A percentile compares a stretch with the other conserved stretches of the same genome.
phyloP scores from a whole-genome alignment of 2,329 filamentous ascomycete genomes.

The Aspergillus hiratsukae region DNA sequence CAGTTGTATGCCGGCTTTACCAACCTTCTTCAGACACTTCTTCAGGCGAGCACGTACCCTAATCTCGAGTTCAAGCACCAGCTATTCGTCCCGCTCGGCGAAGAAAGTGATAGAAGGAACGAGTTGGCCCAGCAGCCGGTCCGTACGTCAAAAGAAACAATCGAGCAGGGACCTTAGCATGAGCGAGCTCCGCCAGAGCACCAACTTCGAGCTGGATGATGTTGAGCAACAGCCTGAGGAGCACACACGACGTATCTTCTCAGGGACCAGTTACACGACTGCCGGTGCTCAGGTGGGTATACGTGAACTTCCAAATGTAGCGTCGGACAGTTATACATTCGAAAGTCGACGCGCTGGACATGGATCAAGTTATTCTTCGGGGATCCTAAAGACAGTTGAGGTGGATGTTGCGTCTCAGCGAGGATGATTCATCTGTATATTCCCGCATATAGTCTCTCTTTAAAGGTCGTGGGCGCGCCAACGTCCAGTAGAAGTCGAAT shows the following conservation, averaged over 20 bases:
- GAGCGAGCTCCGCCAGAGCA: conserved; percentile 1
- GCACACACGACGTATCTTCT: conserved; percentile 1
- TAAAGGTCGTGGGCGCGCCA: too few species aligned
- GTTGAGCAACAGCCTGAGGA: not conserved
- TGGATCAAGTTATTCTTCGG: not conserved
- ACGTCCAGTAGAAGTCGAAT: not conserved
- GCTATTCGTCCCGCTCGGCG: not conserved
- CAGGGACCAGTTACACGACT: conserved; percentile 8
- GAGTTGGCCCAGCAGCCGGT: not conserved
- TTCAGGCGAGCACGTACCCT: conserved; percentile 12
- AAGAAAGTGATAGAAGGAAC: not conserved
- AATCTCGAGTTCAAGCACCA: conserved; percentile 2
- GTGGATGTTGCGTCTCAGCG: conserved; percentile 19
- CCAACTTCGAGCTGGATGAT: conserved; percentile 6
- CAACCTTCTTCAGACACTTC: conserved; percentile 19
- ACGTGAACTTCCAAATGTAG: not conserved
- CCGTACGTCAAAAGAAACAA: not conserved
- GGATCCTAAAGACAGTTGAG: conserved; percentile 20
- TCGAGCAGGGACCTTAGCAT: not conserved
- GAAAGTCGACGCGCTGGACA: not conserved
- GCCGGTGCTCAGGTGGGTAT: conserved; percentile 8
- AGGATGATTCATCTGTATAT: not conserved
- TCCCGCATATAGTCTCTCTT: not conserved
- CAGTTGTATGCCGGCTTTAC: conserved; percentile 20
- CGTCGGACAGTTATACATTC: not conserved